These are phyloP conservation scores for Trichoderma asperellum DNA, from an alignment of 2,329 filamentous ascomycete species.

Conservation along the genomic window DNA sequence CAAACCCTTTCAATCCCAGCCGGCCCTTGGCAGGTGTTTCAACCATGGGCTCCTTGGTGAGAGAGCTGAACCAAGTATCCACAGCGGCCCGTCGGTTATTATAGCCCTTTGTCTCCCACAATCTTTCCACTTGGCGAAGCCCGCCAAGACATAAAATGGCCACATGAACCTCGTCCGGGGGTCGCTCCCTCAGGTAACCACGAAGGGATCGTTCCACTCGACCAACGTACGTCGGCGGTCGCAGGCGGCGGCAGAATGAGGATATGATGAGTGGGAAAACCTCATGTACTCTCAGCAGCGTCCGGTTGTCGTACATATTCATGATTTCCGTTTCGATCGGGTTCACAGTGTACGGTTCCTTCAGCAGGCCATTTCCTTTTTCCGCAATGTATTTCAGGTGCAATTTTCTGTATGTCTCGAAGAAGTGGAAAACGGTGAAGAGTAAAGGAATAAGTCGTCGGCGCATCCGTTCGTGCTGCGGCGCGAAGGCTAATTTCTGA, in stretches of 20 bases:
- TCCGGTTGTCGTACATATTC: constrained; percentile 67
- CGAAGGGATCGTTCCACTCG: constrained; percentile 64
- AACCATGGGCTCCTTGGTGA: constrained; percentile 49
- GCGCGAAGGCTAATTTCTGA: constrained; percentile 60
- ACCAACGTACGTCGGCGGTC: constrained; percentile 67
- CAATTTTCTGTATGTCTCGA: constrained; percentile 64
- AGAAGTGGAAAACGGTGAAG: constrained; percentile 70
- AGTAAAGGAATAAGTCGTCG: constrained; percentile 65
- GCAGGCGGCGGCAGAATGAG: constrained; percentile 64
- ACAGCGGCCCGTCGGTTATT: constrained; percentile 62
- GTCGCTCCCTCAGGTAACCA: constrained; percentile 66
- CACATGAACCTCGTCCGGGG: constrained; percentile 64
- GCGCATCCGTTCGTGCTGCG: constrained; percentile 66
- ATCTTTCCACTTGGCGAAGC: constrained; percentile 63
- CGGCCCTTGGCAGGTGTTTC: constrained; percentile 54
- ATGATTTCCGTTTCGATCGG: constrained; percentile 66
- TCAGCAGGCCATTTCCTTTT: constrained; percentile 56
- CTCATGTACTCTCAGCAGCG: constrained; percentile 65
- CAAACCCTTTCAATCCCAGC: constrained; percentile 56
- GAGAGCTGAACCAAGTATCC: constrained; percentile 61
- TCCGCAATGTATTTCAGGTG: constrained; percentile 61
- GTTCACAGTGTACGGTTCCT: constrained; percentile 61
- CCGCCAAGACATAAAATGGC: constrained; percentile 65
- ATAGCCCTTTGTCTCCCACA: constrained; percentile 71
- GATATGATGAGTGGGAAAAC: constrained; percentile 67